These are phyloP conservation scores for Catunica adiposa DNA, from an alignment of 2,329 filamentous ascomycete genomes.

Conservation along the genomic window DNA sequence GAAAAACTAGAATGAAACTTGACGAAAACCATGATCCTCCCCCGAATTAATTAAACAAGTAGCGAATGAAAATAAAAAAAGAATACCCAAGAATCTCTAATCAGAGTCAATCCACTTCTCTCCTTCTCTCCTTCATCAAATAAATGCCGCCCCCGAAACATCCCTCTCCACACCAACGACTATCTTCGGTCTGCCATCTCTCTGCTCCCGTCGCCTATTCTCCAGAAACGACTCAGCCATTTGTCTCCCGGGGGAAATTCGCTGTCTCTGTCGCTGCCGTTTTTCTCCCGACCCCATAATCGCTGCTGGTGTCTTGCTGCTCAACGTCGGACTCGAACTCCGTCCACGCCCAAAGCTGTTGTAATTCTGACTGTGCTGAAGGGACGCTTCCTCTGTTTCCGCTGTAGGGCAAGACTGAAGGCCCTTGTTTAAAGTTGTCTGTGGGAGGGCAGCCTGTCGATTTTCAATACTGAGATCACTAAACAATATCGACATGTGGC, in stretches of 20 bases:
- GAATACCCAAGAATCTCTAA: no score
- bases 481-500: not conserved
- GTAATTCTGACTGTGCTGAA: conserved; percentile 1
- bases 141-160: conserved; percentile 10
- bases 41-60: no score
- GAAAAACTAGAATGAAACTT: no score
- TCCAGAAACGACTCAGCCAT: conserved; percentile 14
- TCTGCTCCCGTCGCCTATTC: conserved; percentile 7
- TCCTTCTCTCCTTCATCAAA: conserved; percentile 2
- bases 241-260: conserved; percentile 9
- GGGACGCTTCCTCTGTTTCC: not conserved
- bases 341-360: not conserved
- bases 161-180: not conserved
- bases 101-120: no score
- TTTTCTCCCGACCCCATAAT: not conserved
- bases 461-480: conserved; percentile 8
- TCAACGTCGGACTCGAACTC: not conserved
- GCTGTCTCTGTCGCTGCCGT: not conserved
- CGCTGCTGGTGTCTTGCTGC: not conserved
- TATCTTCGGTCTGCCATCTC: not conserved
- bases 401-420: not conserved
- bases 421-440: not conserved
- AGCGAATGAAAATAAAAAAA: no score
- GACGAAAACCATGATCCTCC: no score
- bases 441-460: not conserved